Base-by-base conservation (phyloP, 164 flowering plant species). In the Akebia trifoliata region DNA sequence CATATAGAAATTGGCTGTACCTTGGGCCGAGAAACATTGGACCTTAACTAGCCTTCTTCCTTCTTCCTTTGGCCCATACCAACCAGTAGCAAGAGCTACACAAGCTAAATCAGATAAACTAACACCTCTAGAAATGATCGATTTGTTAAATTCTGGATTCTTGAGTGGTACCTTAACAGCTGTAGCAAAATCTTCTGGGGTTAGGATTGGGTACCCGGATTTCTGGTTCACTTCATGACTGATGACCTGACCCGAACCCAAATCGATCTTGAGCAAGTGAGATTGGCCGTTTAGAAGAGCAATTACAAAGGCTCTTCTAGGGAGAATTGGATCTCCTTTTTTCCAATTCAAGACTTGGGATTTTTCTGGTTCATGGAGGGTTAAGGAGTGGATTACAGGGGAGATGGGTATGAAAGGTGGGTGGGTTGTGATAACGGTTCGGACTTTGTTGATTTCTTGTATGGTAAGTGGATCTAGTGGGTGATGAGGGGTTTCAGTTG, bases 391-490 rank as follows among this genome's bases (percentile, higher is more conserved):
- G 17, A 82, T 62, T 6, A 76, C 10, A 8, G 75, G 72, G 32
- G 40, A 65, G 11, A 60, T 14, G 7, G 56, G 1, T 15, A 14
- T 4, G 57, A 77, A 72, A 7, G 76, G 80, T 4, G 58, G 44
- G 56, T 68, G 48, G 6, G 76, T 47, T 1, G 67, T 59, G 59
- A 81, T 60, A 50, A 76, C 59, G 55, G 74, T 8, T 9, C 72
- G 67, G 4, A 68, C 81, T 30, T 25, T 35, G 57, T 56, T 65
- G 54, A 82, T 70, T 70, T 85, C 89, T 25, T 54, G 65, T 8
- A 75, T 11, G 28, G 85, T 83, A 6, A 85, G 79, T 4, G 89
- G 86, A 65, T 85, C 92, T 0, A 85, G 74, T 2, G 85, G 86
- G 70, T 85, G 92, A 55, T 30, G 57, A 8, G 86, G 82, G 46